These are phyloP conservation scores for Streptanthus diversifolius DNA, from an alignment of 345 rosid genomes.

Conservation along the genomic window DNA sequence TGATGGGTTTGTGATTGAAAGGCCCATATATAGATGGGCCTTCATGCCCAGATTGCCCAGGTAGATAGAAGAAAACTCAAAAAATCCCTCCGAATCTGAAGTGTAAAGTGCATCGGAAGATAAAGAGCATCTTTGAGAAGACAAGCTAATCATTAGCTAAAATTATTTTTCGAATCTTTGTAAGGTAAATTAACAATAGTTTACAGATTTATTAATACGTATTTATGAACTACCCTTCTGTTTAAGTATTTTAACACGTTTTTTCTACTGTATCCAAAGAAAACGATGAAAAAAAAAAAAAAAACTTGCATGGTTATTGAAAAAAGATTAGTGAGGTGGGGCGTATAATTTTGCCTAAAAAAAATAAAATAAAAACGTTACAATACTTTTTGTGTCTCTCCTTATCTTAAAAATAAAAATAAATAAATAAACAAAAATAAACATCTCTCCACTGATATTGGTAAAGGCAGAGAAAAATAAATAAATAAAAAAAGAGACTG, in stretches of 20 bases:
- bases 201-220: neutral
- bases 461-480: neutral
- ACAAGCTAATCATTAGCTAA: slow-evolving; percentile 22
- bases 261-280: neutral
- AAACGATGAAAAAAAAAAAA: neutral
- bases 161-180: slow-evolving; percentile 6
- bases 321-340: slow-evolving; percentile 10
- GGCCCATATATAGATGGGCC: slow-evolving; percentile 3
- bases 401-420: neutral
- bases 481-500: neutral
- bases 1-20: neutral
- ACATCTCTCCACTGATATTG: slow-evolving; percentile 24
- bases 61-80: neutral
- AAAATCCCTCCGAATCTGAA: neutral
- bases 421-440: neutral
- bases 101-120: neutral
- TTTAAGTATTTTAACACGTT: no score
- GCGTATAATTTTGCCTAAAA: slow-evolving; percentile 15
- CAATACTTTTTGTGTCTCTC: neutral
- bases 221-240: no score
- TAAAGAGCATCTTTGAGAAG: neutral
- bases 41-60: neutral
- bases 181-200: neutral
- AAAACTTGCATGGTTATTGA: slow-evolving; percentile 1
- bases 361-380: neutral